Base-by-base conservation (phyloP, 164 flowering plant genomes). In the Kalanchoe fedtschenkoi region DNA sequence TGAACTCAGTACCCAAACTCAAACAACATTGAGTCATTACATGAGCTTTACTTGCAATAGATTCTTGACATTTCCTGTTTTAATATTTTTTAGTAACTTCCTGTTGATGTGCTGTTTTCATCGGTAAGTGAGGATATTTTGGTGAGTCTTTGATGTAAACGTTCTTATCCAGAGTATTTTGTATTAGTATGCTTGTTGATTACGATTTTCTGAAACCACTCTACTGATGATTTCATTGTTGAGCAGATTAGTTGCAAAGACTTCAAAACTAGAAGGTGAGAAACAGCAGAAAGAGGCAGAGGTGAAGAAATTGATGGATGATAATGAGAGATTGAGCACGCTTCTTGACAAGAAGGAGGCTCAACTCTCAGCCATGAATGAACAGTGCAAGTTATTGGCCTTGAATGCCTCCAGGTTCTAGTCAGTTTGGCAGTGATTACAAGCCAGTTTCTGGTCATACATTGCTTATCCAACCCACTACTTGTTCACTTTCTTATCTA, bases 311-410 rank as follows among this genome's bases (percentile, higher is more conserved):
- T 89, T 95, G 8, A 81, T 85, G 93, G 89, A 81, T 54, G 97
- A 95, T 65, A 95, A 95, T 67, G 88, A 83, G 58, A 83, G 80
- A 78, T 72, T 95, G 74, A 81, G 71, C 65, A 78, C 86, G 61
- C 84, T 87, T 63, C 86, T 95, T 14, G 99, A 95, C 87, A 85
- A 84, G 81, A 91, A 95, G 74, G 99, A 95, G 74, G 99, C 99
- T 26, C 99, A 95, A 64, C 81, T 95, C 34, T 54, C 85, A 70
- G 99, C 99, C 73, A 81, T 93, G 97, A 93, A 87, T 46, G 99
- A 93, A 62, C 98, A 93, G 60, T 93, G 93, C 87, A 93, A 93
- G 74, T 75, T 90, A 24, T 88, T 88, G 95, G 95, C 98, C 33
- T 70, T 87, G 64, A 88, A 70, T 67, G 74, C 81, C 59, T 82